phyloP scores from a whole-genome alignment of 2,329 filamentous ascomycete genomes.

The Aspergillus fischeri region DNA sequence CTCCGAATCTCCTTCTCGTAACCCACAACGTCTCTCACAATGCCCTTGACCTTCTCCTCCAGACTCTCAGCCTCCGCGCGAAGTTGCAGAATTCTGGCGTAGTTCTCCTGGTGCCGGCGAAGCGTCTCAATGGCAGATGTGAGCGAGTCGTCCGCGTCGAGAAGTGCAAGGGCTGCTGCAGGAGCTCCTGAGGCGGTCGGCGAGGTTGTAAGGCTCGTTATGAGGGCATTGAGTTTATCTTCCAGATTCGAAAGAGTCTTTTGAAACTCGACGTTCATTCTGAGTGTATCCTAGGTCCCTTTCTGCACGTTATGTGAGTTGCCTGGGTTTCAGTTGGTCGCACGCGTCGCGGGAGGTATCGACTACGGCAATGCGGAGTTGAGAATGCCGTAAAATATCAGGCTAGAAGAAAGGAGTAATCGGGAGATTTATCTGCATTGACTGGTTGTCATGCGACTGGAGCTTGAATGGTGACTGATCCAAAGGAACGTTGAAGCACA shows the following conservation, averaged over 20 bases:
- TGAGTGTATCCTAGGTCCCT: slow-evolving; percentile 1
- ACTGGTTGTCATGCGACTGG: neutral
- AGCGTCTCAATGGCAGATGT: slow-evolving; percentile 40
- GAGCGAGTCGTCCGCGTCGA: slow-evolving; percentile 41
- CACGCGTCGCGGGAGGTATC: neutral
- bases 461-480: neutral
- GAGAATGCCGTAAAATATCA: neutral
- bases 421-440: neutral
- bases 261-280: slow-evolving; percentile 40
- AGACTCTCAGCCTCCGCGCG: slow-evolving; percentile 38
- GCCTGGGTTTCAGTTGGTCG: neutral
- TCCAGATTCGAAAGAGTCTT: slow-evolving; percentile 39
- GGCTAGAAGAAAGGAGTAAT: neutral
- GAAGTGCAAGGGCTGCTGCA: slow-evolving; percentile 35
- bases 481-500: neutral
- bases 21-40: slow-evolving; percentile 37
- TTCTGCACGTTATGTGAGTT: neutral
- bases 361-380: neutral
- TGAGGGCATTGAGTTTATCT: slow-evolving; percentile 39
- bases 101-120: slow-evolving; percentile 43
- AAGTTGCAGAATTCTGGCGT: slow-evolving; percentile 38
- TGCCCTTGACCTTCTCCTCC: slow-evolving; percentile 39
- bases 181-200: slow-evolving; percentile 43
- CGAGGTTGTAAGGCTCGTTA: slow-evolving; percentile 40
- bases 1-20: slow-evolving; percentile 39